These are phyloP conservation scores for Brassica incana DNA, from an alignment of 345 rosid species.

Conservation along the genomic window DNA sequence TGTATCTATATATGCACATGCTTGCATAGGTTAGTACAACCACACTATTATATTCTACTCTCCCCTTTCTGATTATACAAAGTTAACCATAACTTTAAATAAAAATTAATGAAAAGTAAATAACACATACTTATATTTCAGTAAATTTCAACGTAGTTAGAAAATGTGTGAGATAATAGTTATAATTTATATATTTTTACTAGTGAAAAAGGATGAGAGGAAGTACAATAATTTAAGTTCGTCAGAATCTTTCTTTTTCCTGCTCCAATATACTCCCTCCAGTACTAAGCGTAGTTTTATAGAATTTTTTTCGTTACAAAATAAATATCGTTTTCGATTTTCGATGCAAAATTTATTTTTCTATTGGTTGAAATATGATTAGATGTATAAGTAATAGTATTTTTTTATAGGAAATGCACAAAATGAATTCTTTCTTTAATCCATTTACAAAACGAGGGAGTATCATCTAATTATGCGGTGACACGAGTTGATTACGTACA, in stretches of 20 bases:
- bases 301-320: too few species aligned
- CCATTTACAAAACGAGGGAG: too few species aligned
- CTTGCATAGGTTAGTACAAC: neutral
- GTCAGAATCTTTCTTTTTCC: neutral
- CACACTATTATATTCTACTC: neutral
- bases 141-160: neutral
- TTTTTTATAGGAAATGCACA: too few species aligned
- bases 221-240: conserved; percentile 9
- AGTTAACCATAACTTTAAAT: neutral
- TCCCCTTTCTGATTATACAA: neutral
- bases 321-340: too few species aligned
- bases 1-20: conserved; percentile 18
- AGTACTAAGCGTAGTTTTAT: too few species aligned
- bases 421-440: too few species aligned
- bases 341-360: too few species aligned
- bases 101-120: neutral
- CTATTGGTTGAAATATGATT: too few species aligned
- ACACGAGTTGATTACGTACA: conserved; percentile 9
- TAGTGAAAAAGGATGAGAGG: neutral
- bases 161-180: neutral
- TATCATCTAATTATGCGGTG: neutral
- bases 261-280: neutral
- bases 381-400: too few species aligned
- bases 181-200: neutral
- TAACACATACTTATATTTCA: neutral